Evolutionary conservation across 768 basidiomycete species (phyloP).

Genomic region (Clathrus columnatus): DNA sequence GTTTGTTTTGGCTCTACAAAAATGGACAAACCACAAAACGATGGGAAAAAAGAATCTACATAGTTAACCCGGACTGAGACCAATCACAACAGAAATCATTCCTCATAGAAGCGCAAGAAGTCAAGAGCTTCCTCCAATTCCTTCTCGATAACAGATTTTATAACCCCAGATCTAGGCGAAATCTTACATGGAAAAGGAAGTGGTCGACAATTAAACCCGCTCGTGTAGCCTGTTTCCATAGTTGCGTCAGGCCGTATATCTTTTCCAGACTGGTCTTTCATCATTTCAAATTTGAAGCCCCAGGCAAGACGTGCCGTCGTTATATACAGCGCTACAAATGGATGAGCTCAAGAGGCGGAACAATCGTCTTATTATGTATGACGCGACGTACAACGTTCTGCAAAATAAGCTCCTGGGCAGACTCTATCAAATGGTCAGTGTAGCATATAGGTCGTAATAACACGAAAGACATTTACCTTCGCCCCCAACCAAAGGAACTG

Average conservation of each 20-base stretch:
- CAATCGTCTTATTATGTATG: not conserved
- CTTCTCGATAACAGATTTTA: slow-evolving; percentile 6
- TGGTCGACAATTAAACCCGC: slow-evolving; percentile 13
- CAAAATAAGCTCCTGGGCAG: slow-evolving; percentile 12
- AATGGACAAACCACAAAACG: no score
- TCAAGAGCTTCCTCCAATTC: slow-evolving; percentile 12
- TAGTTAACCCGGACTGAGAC: no score
- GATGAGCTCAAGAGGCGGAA: not conserved
- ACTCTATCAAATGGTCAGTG: not conserved
- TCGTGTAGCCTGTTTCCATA: slow-evolving; percentile 13
- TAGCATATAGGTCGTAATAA: not conserved
- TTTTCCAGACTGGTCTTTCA: slow-evolving; percentile 3
- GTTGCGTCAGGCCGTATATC: not conserved
- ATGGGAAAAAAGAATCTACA: no score
- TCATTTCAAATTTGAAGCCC: slow-evolving; percentile 11
- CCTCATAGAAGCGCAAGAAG: slow-evolving; percentile 9
- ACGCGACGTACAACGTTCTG: slow-evolving; percentile 11
- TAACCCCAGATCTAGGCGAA: not conserved
- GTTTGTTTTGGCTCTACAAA: no score
- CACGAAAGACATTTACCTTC: slow-evolving; percentile 1
- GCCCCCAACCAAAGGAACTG: slow-evolving; percentile 13
- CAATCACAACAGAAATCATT: no score
- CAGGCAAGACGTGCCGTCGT: slow-evolving; percentile 13
- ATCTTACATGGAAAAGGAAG: slow-evolving; percentile 11
- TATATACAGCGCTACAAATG: slow-evolving; percentile 9